Conservation (phyloP, 2,329 filamentous ascomycete species). For the Aspergillus persii region DNA sequence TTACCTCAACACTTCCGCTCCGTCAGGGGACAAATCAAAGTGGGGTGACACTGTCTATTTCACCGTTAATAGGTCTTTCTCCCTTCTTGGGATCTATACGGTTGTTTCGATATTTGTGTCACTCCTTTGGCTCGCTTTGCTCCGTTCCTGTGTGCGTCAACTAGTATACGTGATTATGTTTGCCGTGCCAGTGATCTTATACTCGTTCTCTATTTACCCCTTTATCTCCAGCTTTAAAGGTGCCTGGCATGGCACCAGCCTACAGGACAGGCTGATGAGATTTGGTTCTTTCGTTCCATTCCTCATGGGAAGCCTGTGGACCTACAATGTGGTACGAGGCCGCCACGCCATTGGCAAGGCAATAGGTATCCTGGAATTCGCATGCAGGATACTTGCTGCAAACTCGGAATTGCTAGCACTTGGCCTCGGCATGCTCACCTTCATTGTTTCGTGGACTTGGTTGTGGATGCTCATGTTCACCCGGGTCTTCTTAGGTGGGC, state of each 20-base stretch:
- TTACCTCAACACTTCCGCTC: slow-evolving; percentile 79
- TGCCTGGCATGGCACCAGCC: slow-evolving; percentile 65
- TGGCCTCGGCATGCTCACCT: slow-evolving; percentile 72
- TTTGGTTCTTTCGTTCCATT: slow-evolving; percentile 79
- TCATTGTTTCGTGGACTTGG: slow-evolving; percentile 90
- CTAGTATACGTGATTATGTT: slow-evolving; percentile 78
- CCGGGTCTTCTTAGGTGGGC: slow-evolving; percentile 88
- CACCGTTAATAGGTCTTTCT: slow-evolving; percentile 79
- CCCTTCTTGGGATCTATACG: slow-evolving; percentile 87
- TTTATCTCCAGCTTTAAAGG: slow-evolving; percentile 87
- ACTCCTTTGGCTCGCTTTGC: slow-evolving; percentile 81
- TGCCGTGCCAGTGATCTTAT: slow-evolving; percentile 79
- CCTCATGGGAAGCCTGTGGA: slow-evolving; percentile 71
- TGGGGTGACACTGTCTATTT: slow-evolving; percentile 94
- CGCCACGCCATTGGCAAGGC: slow-evolving; percentile 79
- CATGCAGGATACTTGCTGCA: slow-evolving; percentile 78
- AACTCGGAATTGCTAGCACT: slow-evolving; percentile 79
- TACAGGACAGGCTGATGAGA: slow-evolving; percentile 89
- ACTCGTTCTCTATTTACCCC: slow-evolving; percentile 88
- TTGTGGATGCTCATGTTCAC: slow-evolving; percentile 96
- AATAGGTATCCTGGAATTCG: slow-evolving; percentile 87
- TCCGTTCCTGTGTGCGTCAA: slow-evolving; percentile 84
- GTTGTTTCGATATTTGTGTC: slow-evolving; percentile 86
- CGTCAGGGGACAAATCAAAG: slow-evolving; percentile 61
- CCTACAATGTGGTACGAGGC: slow-evolving; percentile 77